Percentiles rank a stretch among this genome's conserved stretches.
phyloP scores from a whole-genome alignment of 1,284 basidiomycete genomes.

The Sanghuangporus sanghuang region DNA sequence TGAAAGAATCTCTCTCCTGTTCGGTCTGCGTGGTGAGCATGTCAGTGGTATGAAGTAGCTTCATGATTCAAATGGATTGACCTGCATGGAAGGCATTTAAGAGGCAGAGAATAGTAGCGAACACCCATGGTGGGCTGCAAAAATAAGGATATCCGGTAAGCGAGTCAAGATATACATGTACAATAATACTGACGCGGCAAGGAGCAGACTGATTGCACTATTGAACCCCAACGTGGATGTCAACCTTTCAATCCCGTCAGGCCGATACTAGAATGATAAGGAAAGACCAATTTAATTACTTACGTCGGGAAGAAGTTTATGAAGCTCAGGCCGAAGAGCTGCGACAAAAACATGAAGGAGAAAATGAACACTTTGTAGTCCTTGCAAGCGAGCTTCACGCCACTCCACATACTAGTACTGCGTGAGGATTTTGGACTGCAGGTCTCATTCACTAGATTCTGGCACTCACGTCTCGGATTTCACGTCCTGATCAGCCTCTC shows the following conservation, averaged over 20 bases:
- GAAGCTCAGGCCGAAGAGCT: conserved; percentile 32
- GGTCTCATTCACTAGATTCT: conserved; percentile 6
- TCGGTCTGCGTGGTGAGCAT: conserved; percentile 33
- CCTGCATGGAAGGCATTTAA: conserved; percentile 65
- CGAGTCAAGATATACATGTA: not conserved
- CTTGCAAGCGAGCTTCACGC: conserved; percentile 26
- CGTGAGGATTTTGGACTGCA: not conserved
- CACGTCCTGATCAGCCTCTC: conserved; percentile 32
- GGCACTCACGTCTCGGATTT: conserved; percentile 24
- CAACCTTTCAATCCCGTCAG: conserved; percentile 40
- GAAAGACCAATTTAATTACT: conserved; percentile 10
- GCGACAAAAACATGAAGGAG: conserved; percentile 21
- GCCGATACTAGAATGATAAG: conserved; percentile 14
- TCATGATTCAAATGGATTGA: conserved; percentile 24
- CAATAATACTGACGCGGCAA: conserved; percentile 28
- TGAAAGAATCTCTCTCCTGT: conserved; percentile 70
- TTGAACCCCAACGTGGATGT: conserved; percentile 33
- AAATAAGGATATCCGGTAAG: not conserved
- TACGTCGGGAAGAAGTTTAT: conserved; percentile 33
- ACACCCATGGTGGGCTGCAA: conserved; percentile 60
- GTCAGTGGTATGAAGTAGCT: not conserved
- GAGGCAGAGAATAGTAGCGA: conserved; percentile 49
- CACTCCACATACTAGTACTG: conserved; percentile 19
- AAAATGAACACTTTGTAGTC: conserved; percentile 33
- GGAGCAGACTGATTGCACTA: conserved; percentile 30